phyloP scores from a whole-genome alignment of 371 early-diverging fungal genomes.

The Smittium mucronatum region DNA sequence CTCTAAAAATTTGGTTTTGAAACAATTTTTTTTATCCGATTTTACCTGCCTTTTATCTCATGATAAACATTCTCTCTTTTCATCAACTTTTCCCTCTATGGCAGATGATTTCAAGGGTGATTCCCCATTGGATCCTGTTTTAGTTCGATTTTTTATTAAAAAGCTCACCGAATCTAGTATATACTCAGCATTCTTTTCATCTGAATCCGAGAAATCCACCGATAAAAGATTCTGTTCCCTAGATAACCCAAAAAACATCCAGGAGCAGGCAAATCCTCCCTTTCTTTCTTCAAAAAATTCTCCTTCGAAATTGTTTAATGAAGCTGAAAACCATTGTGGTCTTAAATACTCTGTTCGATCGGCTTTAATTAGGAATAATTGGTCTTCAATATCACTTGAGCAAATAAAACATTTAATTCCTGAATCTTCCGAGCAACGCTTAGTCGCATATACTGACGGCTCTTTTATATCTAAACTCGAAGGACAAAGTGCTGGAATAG shows the following conservation, averaged over 20 bases:
- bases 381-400: conserved; percentile 19
- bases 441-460: conserved; percentile 25
- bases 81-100: conserved; percentile 11
- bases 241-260: not conserved
- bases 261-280: not conserved
- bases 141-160: too few relatives aligned
- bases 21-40: not conserved
- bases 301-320: not conserved
- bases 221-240: not conserved
- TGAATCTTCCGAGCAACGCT: conserved; percentile 8
- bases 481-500: conserved; percentile 23
- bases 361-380: conserved; percentile 19
- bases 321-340: not conserved
- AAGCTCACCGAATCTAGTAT: not conserved
- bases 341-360: conserved; percentile 16
- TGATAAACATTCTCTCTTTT: too few relatives aligned
- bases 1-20: not conserved
- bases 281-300: not conserved
- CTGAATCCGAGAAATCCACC: too few relatives aligned
- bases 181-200: too few relatives aligned
- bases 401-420: conserved; percentile 26
- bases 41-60: not conserved
- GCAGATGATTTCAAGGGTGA: conserved; percentile 9
- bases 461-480: conserved; percentile 10
- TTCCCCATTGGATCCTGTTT: conserved; percentile 2